Evolutionary conservation across 768 basidiomycete species (phyloP).

Genomic region (Xerocomellus dryophilus): DNA sequence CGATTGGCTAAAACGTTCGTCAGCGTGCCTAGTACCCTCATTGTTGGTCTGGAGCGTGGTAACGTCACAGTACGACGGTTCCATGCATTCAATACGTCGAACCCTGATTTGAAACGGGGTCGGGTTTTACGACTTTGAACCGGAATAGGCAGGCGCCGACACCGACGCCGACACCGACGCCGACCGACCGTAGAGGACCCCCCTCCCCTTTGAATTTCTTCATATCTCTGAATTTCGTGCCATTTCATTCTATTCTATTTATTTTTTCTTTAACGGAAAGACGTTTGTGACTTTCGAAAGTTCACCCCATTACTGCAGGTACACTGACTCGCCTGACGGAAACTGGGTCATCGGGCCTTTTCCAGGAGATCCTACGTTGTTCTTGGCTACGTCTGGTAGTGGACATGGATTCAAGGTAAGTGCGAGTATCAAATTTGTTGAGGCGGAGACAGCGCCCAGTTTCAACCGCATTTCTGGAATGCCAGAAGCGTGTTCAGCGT

Average conservation of each 20-base stretch:
- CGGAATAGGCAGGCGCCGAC: background rate
- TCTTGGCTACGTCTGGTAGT: conserved; percentile 85
- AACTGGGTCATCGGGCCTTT: conserved; percentile 88
- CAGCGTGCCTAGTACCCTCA: background rate
- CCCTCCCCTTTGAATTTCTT: background rate
- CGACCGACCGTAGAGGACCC: conserved; percentile 8
- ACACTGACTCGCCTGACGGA: conserved; percentile 81
- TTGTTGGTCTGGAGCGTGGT: background rate
- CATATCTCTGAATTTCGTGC: background rate
- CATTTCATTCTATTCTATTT: conserved; percentile 2
- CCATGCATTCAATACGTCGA: background rate
- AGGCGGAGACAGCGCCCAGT: background rate
- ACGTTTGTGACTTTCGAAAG: background rate
- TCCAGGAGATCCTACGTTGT: conserved; percentile 52
- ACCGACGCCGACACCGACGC: too few species aligned
- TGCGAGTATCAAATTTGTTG: background rate
- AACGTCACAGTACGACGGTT: background rate
- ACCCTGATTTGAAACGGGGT: background rate
- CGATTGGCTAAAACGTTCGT: background rate
- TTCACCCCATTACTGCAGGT: conserved; percentile 49
- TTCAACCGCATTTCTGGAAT: background rate
- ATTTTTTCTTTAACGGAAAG: background rate
- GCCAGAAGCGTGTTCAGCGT: background rate
- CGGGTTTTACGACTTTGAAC: background rate
- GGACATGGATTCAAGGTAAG: conserved; percentile 85